A percentile compares a stretch with the other conserved stretches of the same genome.
These are phyloP conservation scores for Basipetospora sp. DNA, from an alignment of 2,329 filamentous ascomycete species.

Conservation along the genomic window DNA sequence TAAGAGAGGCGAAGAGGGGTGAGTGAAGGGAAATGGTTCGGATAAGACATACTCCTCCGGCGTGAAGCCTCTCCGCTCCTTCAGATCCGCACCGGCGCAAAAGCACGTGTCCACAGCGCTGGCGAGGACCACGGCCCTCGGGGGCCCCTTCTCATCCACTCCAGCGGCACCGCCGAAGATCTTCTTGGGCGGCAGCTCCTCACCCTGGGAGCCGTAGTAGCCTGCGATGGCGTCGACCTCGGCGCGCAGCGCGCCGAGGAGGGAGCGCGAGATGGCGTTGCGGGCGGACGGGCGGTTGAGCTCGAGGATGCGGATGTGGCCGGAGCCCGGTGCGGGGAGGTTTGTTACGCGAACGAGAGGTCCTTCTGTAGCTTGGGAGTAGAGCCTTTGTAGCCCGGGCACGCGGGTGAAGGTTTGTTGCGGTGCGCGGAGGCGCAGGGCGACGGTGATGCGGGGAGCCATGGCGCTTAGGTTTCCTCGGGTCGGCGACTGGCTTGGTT, in stretches of 20 bases:
- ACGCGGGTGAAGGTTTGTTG: not conserved
- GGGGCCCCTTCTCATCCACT: constrained; percentile 37
- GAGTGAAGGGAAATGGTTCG: not conserved
- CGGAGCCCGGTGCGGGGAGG: constrained; percentile 62
- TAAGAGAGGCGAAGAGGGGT: constrained; percentile 1
- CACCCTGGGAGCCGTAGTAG: constrained; percentile 42
- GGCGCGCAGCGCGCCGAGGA: constrained; percentile 56
- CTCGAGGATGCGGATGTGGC: constrained; percentile 75
- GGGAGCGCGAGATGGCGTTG: constrained; percentile 74
- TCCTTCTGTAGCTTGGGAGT: constrained; percentile 28
- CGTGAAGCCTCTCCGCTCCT: constrained; percentile 66
- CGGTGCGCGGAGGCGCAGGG: not conserved
- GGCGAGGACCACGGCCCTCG: constrained; percentile 68
- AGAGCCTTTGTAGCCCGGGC: constrained; percentile 15
- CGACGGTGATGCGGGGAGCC: constrained; percentile 3
- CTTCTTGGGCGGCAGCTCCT: constrained; percentile 30
- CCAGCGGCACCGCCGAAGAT: constrained; percentile 32
- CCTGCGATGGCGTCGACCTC: constrained; percentile 59
- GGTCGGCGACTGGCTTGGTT: not conserved
- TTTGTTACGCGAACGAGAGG: constrained; percentile 55
- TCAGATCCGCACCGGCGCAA: constrained; percentile 88
- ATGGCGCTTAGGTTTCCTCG: not conserved
- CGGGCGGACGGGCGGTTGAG: constrained; percentile 72
- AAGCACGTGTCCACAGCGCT: constrained; percentile 78
- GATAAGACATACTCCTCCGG: constrained; percentile 53